A percentile compares a stretch with the other conserved stretches of the same genome.
phyloP scores from a whole-genome alignment of 148 eudicot genomes.

The Beta vulgaris region DNA sequence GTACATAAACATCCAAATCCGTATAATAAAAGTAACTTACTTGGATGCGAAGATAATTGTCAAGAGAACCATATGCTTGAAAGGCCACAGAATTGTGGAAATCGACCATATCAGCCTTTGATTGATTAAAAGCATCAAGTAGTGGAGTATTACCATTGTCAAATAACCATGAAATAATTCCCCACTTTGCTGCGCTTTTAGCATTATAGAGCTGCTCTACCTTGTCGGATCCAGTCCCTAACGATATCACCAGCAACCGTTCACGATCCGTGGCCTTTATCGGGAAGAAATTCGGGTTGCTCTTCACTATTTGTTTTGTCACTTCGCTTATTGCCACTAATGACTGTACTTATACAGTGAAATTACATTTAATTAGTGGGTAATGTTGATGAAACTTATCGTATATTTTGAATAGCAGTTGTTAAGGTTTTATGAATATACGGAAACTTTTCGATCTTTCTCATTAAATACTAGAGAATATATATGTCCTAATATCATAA shows the following conservation, averaged over 20 bases:
- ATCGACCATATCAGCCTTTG: conserved; percentile 45
- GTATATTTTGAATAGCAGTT: too few relatives aligned
- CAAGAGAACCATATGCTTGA: conserved; percentile 38
- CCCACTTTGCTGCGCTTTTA: conserved; percentile 54
- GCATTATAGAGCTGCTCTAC: conserved; percentile 35
- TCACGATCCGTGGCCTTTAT: conserved; percentile 39
- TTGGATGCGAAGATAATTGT: conserved; percentile 56
- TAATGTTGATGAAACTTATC: too few relatives aligned
- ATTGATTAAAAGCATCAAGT: conserved; percentile 33
- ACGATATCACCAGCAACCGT: conserved; percentile 43
- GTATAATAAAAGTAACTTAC: too few relatives aligned
- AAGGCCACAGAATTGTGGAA: conserved; percentile 39
- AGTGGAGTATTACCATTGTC: conserved; percentile 38
- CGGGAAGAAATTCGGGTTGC: conserved; percentile 33
- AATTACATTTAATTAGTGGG: too few relatives aligned
- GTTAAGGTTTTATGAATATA: too few relatives aligned
- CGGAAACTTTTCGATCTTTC: too few relatives aligned
- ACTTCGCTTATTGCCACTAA: conserved; percentile 55
- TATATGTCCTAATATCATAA: too few relatives aligned
- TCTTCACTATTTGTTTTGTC: conserved; percentile 33
- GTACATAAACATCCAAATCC: too few relatives aligned
- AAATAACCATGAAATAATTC: conserved; percentile 44
- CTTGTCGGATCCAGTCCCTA: conserved; percentile 51
- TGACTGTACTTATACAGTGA: conserved; percentile 30
- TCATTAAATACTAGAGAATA: too few relatives aligned